Evolutionary conservation across 371 early-diverging fungal genomes (phyloP).

Genomic region (Funneliformis caledonium): DNA sequence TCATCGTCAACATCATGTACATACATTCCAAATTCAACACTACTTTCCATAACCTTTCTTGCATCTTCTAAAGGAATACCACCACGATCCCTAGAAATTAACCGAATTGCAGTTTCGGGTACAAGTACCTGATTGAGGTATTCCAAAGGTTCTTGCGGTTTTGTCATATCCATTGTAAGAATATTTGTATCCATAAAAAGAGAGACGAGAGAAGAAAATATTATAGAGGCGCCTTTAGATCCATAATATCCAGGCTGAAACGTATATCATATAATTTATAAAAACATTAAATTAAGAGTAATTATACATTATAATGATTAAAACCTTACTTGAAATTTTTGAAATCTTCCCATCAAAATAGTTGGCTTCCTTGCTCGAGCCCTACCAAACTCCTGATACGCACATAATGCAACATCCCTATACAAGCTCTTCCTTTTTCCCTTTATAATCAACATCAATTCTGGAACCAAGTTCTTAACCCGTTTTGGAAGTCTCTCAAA

Average conservation of each 20-base stretch:
- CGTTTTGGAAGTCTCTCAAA: slow-evolving; percentile 12
- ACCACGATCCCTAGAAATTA: slow-evolving; percentile 10
- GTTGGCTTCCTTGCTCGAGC: slow-evolving; percentile 27
- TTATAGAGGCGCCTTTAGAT: slow-evolving; percentile 16
- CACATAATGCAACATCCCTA: slow-evolving; percentile 7
- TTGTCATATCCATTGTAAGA: slow-evolving; percentile 15
- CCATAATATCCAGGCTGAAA: slow-evolving; percentile 28
- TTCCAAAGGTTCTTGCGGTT: slow-evolving; percentile 29
- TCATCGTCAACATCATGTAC: slow-evolving; percentile 3
- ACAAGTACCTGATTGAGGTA: slow-evolving; percentile 29
- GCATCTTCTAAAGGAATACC: slow-evolving; percentile 18
- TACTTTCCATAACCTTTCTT: slow-evolving; percentile 12
- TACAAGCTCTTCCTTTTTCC: slow-evolving; percentile 7
- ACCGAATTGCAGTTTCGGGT: slow-evolving; percentile 19
- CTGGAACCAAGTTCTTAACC: neutral
- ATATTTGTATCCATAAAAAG: slow-evolving; percentile 2
- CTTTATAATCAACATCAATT: neutral
- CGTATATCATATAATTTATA: neutral
- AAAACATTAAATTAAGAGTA: neutral
- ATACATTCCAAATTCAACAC: slow-evolving; percentile 19
- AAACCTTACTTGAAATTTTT: slow-evolving; percentile 11
- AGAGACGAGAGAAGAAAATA: neutral
- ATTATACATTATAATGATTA: neutral
- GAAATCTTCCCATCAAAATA: slow-evolving; percentile 31
- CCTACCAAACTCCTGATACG: neutral